A percentile compares a stretch with the other conserved stretches of the same genome.
These are phyloP conservation scores for Scheffersomyces lignicola DNA, from an alignment of 1,139 yeast genomes.

Conservation along the genomic window DNA sequence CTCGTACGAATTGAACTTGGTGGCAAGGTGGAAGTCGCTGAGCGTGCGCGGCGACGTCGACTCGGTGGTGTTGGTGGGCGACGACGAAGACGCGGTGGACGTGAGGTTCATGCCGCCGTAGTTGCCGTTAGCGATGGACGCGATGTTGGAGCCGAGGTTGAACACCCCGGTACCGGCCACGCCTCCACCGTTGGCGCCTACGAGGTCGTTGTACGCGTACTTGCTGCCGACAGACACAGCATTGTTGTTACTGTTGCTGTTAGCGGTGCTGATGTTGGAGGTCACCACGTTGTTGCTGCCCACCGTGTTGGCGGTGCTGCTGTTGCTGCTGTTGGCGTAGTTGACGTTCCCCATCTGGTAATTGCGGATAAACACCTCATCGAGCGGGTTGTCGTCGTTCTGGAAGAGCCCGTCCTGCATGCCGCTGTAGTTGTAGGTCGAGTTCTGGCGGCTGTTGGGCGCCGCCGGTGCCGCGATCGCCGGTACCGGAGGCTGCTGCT, in stretches of 20 bases:
- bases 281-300: no score
- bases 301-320: neutral
- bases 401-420: slow-evolving; percentile 36
- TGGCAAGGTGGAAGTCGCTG: slow-evolving; percentile 8
- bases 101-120: slow-evolving; percentile 12
- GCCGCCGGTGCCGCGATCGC: neutral
- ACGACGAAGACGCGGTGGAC: slow-evolving; percentile 29
- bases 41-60: slow-evolving; percentile 28
- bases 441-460: neutral
- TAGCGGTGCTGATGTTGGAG: slow-evolving; percentile 2
- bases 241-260: neutral
- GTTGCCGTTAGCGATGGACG: neutral
- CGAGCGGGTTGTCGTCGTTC: slow-evolving; percentile 41
- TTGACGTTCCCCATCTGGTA: no score
- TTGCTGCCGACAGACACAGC: no score
- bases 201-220: no score
- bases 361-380: slow-evolving; percentile 29
- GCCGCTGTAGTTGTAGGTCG: slow-evolving; percentile 12
- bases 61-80: slow-evolving; percentile 39
- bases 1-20: slow-evolving; percentile 14
- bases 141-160: neutral
- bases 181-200: neutral
- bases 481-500: slow-evolving; percentile 4
- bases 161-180: slow-evolving; percentile 1
- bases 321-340: slow-evolving; percentile 6